Base-by-base conservation (phyloP, 768 basidiomycete species). In the Chiua virens region DNA sequence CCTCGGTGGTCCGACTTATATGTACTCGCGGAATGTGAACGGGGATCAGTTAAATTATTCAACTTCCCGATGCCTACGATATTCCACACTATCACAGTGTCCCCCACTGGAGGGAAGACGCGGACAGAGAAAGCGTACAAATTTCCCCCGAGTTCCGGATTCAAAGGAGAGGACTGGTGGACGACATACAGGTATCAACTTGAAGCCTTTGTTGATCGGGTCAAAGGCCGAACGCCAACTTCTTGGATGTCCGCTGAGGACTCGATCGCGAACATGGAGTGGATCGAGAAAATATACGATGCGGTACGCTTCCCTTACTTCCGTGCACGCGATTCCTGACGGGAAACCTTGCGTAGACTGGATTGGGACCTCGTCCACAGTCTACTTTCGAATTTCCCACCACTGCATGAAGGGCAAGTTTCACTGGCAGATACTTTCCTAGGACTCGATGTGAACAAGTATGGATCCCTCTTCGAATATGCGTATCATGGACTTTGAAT, bases 201-300 rank as follows among this genome's bases (percentile, higher is more conserved):
- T 34, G 83, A 86, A 66, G 80, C 79, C 8, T 85, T 85, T 49
- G 78, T 86, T 8, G 79, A 87, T 59, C 76, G 73, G 61, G 53
- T 87, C 40, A 72, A 71, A 50, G 82, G 82, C 17, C 71, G 78
- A 30, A 62, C 66, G 20, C 79, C 82, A 3, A 72, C 77, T 49
- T 75, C 74, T 14, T 87, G 85, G 85, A 56, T 85, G 34, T 62
- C 69, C 8, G 66, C 65, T 14, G 78, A 85, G 48, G 80, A 84
- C 58, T 77, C 80, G 2, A 63, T 86, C 40, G 65, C 68, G 47
- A 79, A 83, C 44, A 82, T 84, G 75, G 67, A 75, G 54, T 78
- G 73, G 62, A 76, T 86, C 41, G 85, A 86, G 57, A 69, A 70
- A 45, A 71, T 86, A 15, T 86, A 86, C 58, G 72, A 70, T 23